Evolutionary conservation across 2,329 filamentous ascomycete species (phyloP).

Genomic region (Trichoderma citrinoviride): DNA sequence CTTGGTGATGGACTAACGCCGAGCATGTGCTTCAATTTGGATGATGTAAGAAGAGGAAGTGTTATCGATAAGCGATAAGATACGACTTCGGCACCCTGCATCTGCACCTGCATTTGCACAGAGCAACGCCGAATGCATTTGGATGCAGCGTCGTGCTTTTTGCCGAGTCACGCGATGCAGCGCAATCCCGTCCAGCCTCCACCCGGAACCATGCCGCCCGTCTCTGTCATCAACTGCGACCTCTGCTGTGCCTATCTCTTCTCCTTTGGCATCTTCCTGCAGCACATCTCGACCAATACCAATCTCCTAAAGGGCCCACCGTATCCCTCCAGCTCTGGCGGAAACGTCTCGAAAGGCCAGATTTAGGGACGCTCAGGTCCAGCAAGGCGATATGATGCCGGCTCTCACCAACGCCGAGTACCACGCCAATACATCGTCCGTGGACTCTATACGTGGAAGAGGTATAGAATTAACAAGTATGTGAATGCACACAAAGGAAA

Average conservation of each 20-base stretch:
- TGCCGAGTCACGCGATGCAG: constrained; percentile 3
- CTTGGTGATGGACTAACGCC: no score
- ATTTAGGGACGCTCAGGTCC: neutral
- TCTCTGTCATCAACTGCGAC: constrained; percentile 30
- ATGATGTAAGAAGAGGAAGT: neutral
- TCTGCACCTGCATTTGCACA: neutral
- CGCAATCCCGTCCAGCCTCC: neutral
- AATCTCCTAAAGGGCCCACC: constrained; percentile 25
- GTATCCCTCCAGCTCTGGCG: neutral
- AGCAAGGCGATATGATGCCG: neutral
- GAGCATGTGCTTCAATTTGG: no score
- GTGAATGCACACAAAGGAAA: constrained; percentile 14
- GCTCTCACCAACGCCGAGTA: neutral
- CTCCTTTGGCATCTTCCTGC: constrained; percentile 38
- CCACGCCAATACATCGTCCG: no score
- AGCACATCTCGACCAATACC: constrained; percentile 35
- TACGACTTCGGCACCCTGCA: neutral
- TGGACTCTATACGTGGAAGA: neutral
- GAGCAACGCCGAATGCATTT: neutral
- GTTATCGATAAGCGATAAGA: constrained; percentile 10
- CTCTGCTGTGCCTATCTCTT: constrained; percentile 36
- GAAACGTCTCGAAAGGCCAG: constrained; percentile 10
- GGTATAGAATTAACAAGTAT: neutral
- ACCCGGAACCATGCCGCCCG: constrained; percentile 14
- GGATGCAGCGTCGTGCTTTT: neutral